A percentile compares a stretch with the other conserved stretches of the same genome.
Conservation (phyloP, 2,329 filamentous ascomycete species). For the Metarhizium rileyi region DNA sequence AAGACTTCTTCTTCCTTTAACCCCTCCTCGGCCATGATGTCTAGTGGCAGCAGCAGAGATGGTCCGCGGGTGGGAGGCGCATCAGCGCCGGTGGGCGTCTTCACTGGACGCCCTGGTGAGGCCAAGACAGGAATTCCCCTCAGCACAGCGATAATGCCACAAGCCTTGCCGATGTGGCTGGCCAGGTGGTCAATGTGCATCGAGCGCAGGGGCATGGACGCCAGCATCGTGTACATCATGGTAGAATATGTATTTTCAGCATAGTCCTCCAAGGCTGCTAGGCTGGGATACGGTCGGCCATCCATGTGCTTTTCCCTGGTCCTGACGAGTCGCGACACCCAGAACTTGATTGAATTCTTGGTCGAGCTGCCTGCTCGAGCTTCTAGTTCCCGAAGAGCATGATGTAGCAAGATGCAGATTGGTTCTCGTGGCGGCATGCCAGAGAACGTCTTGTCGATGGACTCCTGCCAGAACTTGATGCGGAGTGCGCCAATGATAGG, state of each 20-base stretch:
- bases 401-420: conserved; percentile 73
- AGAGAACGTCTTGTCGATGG: conserved; percentile 66
- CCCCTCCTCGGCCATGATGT: conserved; percentile 75
- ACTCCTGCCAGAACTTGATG: conserved; percentile 91
- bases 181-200: conserved; percentile 86
- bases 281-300: conserved; percentile 67
- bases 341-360: conserved; percentile 53
- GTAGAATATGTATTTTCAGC: conserved; percentile 94
- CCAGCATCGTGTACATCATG: conserved; percentile 78
- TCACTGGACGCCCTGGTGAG: conserved; percentile 48
- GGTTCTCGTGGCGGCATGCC: conserved; percentile 80
- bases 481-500: conserved; percentile 81
- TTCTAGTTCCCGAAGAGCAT: conserved; percentile 56
- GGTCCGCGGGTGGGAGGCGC: conserved; percentile 32
- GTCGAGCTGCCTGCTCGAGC: conserved; percentile 29
- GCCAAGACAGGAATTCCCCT: conserved; percentile 83
- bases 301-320: conserved; percentile 75
- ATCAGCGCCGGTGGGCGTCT: conserved; percentile 29
- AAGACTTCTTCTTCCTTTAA: conserved; percentile 87
- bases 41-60: conserved; percentile 68
- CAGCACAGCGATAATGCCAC: conserved; percentile 78
- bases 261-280: conserved; percentile 73
- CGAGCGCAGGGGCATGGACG: conserved; percentile 67
- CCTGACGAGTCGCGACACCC: conserved; percentile 67
- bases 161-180: conserved; percentile 90